These are phyloP conservation scores for Citrus trifoliata DNA, from an alignment of 345 rosid genomes.

Conservation along the genomic window DNA sequence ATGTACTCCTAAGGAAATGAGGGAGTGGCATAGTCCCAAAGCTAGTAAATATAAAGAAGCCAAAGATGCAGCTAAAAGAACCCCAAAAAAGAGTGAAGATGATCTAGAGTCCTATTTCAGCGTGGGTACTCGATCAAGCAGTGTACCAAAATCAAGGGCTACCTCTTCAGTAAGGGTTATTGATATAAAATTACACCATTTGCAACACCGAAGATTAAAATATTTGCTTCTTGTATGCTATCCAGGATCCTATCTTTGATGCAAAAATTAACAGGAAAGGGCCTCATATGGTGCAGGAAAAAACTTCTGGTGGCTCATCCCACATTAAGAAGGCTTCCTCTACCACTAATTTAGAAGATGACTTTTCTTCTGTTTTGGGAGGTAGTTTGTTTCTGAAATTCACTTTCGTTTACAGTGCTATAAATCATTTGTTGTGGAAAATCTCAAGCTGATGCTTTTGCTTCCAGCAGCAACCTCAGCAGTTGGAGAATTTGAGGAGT, in stretches of 20 bases:
- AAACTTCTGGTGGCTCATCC: constrained; percentile 42
- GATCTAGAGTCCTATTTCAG: constrained; percentile 66
- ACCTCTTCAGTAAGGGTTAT: constrained; percentile 45
- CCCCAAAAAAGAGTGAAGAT: constrained; percentile 40
- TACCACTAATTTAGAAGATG: constrained; percentile 49
- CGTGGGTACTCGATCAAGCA: constrained; percentile 54
- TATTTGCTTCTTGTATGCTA: constrained; percentile 7
- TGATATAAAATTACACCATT: constrained; percentile 4
- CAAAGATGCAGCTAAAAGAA: constrained; percentile 39
- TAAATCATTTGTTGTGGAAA: background rate
- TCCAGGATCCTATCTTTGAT: constrained; percentile 38
- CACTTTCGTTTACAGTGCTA: background rate
- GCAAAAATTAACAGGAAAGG: constrained; percentile 35
- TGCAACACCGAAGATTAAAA: background rate
- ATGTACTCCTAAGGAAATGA: constrained; percentile 14
- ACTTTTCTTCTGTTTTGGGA: constrained; percentile 72
- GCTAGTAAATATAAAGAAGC: constrained; percentile 58
- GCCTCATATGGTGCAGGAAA: constrained; percentile 30
- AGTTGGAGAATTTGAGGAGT: constrained; percentile 70
- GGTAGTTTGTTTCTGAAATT: constrained; percentile 33
- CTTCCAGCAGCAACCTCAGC: constrained; percentile 43
- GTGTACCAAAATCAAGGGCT: constrained; percentile 68
- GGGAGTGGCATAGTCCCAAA: constrained; percentile 15
- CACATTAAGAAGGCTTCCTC: constrained; percentile 61
- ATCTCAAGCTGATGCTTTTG: constrained; percentile 8